Conservation (phyloP, 2,329 filamentous ascomycete genomes). For the Penicillium aurantiogriseum region DNA sequence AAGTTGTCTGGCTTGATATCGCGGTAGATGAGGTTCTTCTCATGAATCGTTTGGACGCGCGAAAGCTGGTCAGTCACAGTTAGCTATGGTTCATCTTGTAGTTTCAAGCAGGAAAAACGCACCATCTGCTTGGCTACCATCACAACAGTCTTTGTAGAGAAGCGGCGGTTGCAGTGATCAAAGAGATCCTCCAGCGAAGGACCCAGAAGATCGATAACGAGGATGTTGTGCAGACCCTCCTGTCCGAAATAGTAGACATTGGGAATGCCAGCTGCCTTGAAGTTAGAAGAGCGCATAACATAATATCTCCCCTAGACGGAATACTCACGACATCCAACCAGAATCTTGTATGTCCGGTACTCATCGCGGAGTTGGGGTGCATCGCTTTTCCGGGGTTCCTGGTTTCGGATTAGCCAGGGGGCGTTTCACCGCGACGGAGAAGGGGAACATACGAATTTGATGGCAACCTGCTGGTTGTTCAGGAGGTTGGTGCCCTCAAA, state of each 20-base stretch:
- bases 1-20: conserved; percentile 99
- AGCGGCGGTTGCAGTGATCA: conserved; percentile 92
- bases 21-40: conserved; percentile 98
- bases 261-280: conserved; percentile 78
- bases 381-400: conserved; percentile 99
- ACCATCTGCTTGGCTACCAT: conserved; percentile 99
- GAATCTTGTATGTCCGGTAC: conserved; percentile 98
- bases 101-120: conserved; percentile 27
- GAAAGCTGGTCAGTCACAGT: conserved; percentile 60
- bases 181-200: conserved; percentile 96
- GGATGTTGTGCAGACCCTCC: conserved; percentile 96
- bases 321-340: conserved; percentile 95
- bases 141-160: conserved; percentile 95
- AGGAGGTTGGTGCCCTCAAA: conserved; percentile 98
- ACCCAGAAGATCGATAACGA: conserved; percentile 94
- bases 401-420: conserved; percentile 24
- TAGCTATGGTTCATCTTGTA: background rate
- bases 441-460: conserved; percentile 81
- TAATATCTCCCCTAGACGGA: background rate
- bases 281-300: conserved; percentile 34
- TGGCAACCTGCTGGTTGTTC: conserved; percentile 98
- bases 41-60: conserved; percentile 89
- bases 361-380: conserved; percentile 96
- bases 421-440: background rate
- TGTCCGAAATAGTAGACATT: conserved; percentile 99